Base-by-base conservation (phyloP, 2,329 filamentous ascomycete genomes). In the Nothophaeocryptopus gaeumannii region DNA sequence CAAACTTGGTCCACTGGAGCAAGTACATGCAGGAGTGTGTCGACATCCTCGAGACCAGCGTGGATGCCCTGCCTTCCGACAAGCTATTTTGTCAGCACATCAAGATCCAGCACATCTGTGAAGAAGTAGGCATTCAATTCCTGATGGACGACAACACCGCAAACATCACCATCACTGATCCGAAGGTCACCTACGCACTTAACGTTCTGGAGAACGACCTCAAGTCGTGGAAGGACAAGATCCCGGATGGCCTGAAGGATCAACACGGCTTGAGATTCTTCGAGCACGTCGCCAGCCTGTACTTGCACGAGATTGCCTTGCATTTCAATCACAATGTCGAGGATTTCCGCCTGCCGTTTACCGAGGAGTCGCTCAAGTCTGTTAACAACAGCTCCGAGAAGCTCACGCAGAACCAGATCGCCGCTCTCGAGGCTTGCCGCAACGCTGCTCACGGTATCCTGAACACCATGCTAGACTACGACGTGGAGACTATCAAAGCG, bases 21-120 rank as follows among this genome's bases (percentile, higher is more conserved):
- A 75, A 80, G 29, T 84, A 84, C 63, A 82, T 83, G 74, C 78
- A 82, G 39, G 80, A 85, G 59, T 82, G 78, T 57, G 65, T 84
- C 31, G 75, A 80, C 8, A 74, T 81, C 8, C 69, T 85, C 5
- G 75, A 79, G 55, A 78, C 68, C 1, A 79, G 80, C 2, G 72
- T 77, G 0, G 78, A 83, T 39, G 77, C 79, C 2, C 63, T 78
- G n/a, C 74, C 78, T 0, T 78, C 78, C 0, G 81, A 85, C 60
- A 75, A 72, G 49, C 64, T 74, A 11, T 70, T 84, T 29, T 74
- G 78, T 49, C 77, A 82, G 56, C 80, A 82, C 66, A 74, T 81
- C 41, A 80, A 77, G 55, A 71, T 83, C 48, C 79, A 78, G 13
- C 77, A 77, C 48, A 79, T 82, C 54, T 78, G 76, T 32, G 80